Evolutionary conservation across 2,329 filamentous ascomycete genomes (phyloP).

Genomic region (Hypocreales sp.): DNA sequence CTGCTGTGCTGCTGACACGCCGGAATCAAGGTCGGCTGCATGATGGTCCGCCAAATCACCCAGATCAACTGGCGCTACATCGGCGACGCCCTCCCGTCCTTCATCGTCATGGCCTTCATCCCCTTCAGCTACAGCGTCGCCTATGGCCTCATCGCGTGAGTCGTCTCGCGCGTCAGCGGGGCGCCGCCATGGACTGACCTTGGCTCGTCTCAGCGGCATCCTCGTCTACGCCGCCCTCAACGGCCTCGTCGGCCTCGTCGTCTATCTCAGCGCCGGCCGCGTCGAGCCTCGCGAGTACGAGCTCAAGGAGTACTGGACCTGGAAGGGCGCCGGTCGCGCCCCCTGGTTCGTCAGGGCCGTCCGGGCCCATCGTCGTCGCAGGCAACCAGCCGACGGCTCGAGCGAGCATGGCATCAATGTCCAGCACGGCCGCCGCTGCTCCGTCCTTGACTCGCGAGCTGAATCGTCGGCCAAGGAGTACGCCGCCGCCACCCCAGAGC

Average conservation of each 20-base stretch:
- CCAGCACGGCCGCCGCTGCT: slow-evolving; percentile 4
- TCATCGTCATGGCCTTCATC: slow-evolving; percentile 60
- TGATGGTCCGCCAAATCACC: slow-evolving; percentile 64
- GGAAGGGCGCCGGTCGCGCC: slow-evolving; percentile 29
- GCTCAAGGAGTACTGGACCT: slow-evolving; percentile 40
- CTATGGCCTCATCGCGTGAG: slow-evolving; percentile 58
- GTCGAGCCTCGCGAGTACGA: slow-evolving; percentile 35
- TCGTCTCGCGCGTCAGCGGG: slow-evolving; percentile 4
- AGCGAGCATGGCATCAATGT: slow-evolving; percentile 1
- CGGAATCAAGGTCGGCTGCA: slow-evolving; percentile 43
- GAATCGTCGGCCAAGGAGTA: slow-evolving; percentile 10
- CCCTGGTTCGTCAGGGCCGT: slow-evolving; percentile 31
- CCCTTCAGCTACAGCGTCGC: slow-evolving; percentile 68
- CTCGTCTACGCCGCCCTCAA: slow-evolving; percentile 37
- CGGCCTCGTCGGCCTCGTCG: slow-evolving; percentile 27
- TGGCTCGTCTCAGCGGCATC: slow-evolving; percentile 28
- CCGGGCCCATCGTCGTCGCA: slow-evolving; percentile 4
- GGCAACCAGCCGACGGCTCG: not conserved
- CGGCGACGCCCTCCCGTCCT: slow-evolving; percentile 60
- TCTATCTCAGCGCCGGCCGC: slow-evolving; percentile 24
- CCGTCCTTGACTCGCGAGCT: slow-evolving; percentile 4
- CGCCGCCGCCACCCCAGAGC: not conserved
- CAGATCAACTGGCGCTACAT: slow-evolving; percentile 66
- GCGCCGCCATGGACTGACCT: slow-evolving; percentile 1
- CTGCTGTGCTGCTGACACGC: not conserved